A percentile compares a stretch with the other conserved stretches of the same genome.
Conservation (phyloP, 2,329 filamentous ascomycete species). For the Bretziella fagacearum region DNA sequence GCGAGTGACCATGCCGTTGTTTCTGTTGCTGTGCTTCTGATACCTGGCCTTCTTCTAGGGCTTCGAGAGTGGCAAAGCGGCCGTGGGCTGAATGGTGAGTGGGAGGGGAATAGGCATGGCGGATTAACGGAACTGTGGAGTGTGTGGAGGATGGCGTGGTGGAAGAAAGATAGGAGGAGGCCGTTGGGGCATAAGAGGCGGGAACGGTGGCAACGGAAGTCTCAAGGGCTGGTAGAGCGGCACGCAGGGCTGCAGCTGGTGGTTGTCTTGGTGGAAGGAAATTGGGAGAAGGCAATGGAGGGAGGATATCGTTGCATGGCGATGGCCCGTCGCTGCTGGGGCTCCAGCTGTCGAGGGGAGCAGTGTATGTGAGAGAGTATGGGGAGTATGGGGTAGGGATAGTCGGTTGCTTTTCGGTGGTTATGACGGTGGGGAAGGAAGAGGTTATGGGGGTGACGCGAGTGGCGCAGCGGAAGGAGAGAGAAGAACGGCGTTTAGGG, state of each 20-base stretch:
- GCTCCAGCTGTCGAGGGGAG: neutral
- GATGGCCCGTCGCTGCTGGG: conserved; percentile 12
- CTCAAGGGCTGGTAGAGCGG: too few relatives aligned
- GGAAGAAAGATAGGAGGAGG: neutral
- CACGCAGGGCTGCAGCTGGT: neutral
- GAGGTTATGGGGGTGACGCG: conserved; percentile 26
- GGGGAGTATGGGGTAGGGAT: neutral
- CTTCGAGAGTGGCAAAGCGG: neutral
- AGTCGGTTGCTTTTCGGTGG: neutral
- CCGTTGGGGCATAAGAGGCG: neutral
- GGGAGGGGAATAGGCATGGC: conserved; percentile 20
- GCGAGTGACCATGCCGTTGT: too few relatives aligned
- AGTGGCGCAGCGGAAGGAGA: conserved; percentile 36
- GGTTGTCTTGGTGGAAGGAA: neutral
- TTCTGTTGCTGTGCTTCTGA: too few relatives aligned
- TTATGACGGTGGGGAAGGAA: conserved; percentile 17
- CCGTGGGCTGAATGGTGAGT: conserved; percentile 18
- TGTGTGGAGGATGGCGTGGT: conserved; percentile 21
- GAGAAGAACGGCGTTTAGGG: conserved; percentile 25
- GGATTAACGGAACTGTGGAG: conserved; percentile 24
- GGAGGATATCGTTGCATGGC: conserved; percentile 11
- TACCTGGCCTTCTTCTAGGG: too few relatives aligned
- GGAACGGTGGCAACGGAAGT: neutral
- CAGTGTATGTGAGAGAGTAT: neutral
- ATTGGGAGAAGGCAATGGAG: conserved; percentile 4